Conservation (phyloP, 73 alveolate species). For the Paramecium caudatum region DNA sequence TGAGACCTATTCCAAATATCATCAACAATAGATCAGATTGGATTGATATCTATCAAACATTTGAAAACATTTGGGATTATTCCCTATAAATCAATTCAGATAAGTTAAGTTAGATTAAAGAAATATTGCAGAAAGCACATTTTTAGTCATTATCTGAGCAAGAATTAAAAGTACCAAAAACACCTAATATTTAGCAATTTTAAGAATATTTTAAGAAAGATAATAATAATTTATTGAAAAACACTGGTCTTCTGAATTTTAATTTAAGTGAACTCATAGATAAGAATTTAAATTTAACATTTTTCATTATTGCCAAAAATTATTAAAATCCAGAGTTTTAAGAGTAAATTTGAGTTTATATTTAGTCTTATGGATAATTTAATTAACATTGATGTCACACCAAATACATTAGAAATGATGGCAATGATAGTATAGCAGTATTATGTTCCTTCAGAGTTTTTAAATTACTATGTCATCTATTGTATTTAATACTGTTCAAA, state of each 20-base stretch:
- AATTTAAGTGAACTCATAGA: constrained; percentile 46
- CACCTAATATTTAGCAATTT: not conserved
- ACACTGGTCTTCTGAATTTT: constrained; percentile 7
- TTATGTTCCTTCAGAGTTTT: not conserved
- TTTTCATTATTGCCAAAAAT: not conserved
- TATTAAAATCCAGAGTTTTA: not conserved
- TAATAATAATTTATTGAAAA: constrained; percentile 36
- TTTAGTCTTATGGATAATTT: constrained; percentile 9
- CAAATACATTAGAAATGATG: constrained; percentile 29
- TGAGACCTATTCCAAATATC: constrained; percentile 11
- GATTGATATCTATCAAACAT: not conserved
- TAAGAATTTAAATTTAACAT: constrained; percentile 15
- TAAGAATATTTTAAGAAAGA: constrained; percentile 32
- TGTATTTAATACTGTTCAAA: constrained; percentile 30
- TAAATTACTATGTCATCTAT: constrained; percentile 20
- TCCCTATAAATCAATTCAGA: constrained; percentile 19
- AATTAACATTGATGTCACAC: constrained; percentile 16
- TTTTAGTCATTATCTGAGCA: not conserved
- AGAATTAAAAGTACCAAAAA: not conserved
- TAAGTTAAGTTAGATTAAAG: constrained; percentile 7
- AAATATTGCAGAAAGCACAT: constrained; percentile 12
- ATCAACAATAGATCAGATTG: not conserved
- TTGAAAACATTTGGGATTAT: constrained; percentile 5
- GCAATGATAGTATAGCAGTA: not conserved
- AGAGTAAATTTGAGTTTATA: not conserved